Percentiles rank a stretch among this genome's conserved stretches.
Conservation (phyloP, 768 basidiomycete genomes). For the Scleroderma citrinum region DNA sequence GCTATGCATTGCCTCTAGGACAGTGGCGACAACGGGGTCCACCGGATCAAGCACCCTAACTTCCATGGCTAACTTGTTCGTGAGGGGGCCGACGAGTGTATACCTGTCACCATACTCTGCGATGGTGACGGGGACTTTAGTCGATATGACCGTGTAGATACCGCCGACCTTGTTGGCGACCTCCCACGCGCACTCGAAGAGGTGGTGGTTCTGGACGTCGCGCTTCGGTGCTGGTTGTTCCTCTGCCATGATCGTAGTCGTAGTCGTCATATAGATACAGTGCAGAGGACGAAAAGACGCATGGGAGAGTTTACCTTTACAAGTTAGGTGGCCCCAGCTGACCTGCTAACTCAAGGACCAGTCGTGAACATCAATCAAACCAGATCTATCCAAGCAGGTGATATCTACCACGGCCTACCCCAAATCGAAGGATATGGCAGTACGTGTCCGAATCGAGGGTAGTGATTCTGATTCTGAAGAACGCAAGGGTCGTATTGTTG, state of each 20-base stretch:
- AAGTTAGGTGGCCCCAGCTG: neutral
- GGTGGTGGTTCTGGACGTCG: conserved; percentile 71
- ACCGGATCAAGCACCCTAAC: conserved; percentile 90
- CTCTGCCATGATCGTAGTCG: conserved; percentile 16
- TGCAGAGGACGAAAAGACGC: neutral
- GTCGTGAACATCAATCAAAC: neutral
- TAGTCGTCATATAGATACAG: neutral
- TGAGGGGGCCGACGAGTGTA: conserved; percentile 94
- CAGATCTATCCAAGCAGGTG: neutral
- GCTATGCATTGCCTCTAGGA: conserved; percentile 77
- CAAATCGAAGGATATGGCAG: neutral
- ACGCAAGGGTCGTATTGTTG: no score
- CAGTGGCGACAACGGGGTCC: conserved; percentile 68
- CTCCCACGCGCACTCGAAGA: conserved; percentile 98
- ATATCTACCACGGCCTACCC: neutral
- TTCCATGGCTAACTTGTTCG: conserved; percentile 98
- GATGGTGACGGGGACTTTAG: conserved; percentile 97
- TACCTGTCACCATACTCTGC: conserved; percentile 94
- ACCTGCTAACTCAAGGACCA: neutral
- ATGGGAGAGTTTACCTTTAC: neutral
- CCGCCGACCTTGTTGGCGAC: conserved; percentile 99
- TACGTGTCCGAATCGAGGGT: neutral
- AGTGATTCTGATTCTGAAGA: neutral
- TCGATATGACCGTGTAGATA: conserved; percentile 99
- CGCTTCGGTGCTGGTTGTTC: conserved; percentile 34